Conservation (phyloP, 2,329 filamentous ascomycete species). For the Botrytis deweyae region DNA sequence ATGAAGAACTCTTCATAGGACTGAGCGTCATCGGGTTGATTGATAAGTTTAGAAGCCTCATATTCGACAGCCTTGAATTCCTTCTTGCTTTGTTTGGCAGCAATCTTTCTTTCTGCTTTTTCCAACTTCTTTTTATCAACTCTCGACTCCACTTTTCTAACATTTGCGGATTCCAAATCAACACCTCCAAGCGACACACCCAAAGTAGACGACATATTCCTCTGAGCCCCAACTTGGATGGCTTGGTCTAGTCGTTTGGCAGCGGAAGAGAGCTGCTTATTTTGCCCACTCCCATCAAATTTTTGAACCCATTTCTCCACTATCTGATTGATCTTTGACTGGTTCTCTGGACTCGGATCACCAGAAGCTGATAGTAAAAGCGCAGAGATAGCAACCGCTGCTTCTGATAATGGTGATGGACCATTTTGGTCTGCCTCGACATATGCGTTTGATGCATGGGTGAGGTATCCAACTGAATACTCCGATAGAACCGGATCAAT, state of each 20-base stretch:
- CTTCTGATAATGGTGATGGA: conserved; percentile 78
- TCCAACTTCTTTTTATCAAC: conserved; percentile 99
- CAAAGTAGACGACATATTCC: conserved; percentile 94
- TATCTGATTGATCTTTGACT: conserved; percentile 75
- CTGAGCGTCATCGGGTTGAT: conserved; percentile 77
- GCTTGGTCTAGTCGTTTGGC: conserved; percentile 89
- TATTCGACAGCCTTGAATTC: conserved; percentile 98
- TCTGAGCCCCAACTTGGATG: conserved; percentile 88
- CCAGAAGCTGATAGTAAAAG: conserved; percentile 92
- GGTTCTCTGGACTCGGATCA: conserved; percentile 67
- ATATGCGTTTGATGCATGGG: conserved; percentile 85
- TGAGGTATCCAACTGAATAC: conserved; percentile 92
- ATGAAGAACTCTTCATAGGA: conserved; percentile 99
- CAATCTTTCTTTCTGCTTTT: conserved; percentile 96
- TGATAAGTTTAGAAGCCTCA: conserved; percentile 86
- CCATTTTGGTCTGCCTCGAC: conserved; percentile 68
- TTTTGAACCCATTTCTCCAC: conserved; percentile 87
- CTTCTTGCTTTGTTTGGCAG: conserved; percentile 98
- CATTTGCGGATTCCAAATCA: conserved; percentile 90
- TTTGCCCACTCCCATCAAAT: conserved; percentile 70
- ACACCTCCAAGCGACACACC: conserved; percentile 81
- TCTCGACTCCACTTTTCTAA: conserved; percentile 92
- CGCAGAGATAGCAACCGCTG: conserved; percentile 79
- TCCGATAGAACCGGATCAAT: conserved; percentile 88
- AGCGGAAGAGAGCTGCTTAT: conserved; percentile 67